Conservation (phyloP, 768 basidiomycete species). For the Suillus plorans region DNA sequence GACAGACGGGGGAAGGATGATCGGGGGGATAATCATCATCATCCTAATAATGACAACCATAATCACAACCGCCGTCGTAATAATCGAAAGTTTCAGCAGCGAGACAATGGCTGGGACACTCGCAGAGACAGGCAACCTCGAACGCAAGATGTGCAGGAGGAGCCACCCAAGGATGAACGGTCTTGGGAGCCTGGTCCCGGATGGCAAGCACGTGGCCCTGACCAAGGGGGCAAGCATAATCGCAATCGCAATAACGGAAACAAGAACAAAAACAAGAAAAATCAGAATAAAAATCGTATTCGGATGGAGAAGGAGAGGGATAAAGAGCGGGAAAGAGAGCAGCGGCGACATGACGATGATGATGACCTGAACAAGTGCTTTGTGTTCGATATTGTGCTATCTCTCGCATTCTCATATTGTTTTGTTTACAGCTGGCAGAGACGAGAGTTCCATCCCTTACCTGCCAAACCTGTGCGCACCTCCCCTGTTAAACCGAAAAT, state of each 20-base stretch:
- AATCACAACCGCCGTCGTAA: constrained; percentile 29
- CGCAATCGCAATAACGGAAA: constrained; percentile 38
- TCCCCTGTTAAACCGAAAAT: constrained; percentile 42
- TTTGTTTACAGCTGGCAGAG: constrained; percentile 58
- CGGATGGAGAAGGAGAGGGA: constrained; percentile 31
- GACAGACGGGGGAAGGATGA: constrained; percentile 40
- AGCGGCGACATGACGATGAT: constrained; percentile 54
- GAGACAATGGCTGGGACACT: constrained; percentile 50
- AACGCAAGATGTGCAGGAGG: constrained; percentile 20
- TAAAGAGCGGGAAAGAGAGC: constrained; percentile 36
- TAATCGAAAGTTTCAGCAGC: constrained; percentile 17
- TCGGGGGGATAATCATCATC: constrained; percentile 25
- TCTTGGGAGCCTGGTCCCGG: constrained; percentile 73
- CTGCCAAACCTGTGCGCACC: constrained; percentile 38
- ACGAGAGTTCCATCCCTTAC: constrained; percentile 47
- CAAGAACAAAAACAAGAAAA: constrained; percentile 38
- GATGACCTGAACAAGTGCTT: constrained; percentile 72
- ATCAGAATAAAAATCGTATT: constrained; percentile 32
- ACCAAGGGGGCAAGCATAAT: constrained; percentile 37
- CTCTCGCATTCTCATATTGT: constrained; percentile 9
- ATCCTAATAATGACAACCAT: constrained; percentile 30
- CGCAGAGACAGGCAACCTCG: constrained; percentile 39
- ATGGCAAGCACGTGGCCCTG: constrained; percentile 51
- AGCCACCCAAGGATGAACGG: constrained; percentile 45
- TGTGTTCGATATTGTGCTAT: constrained; percentile 9